Base-by-base conservation (phyloP, 1,284 basidiomycete species). In the Coriolopsis trogii region DNA sequence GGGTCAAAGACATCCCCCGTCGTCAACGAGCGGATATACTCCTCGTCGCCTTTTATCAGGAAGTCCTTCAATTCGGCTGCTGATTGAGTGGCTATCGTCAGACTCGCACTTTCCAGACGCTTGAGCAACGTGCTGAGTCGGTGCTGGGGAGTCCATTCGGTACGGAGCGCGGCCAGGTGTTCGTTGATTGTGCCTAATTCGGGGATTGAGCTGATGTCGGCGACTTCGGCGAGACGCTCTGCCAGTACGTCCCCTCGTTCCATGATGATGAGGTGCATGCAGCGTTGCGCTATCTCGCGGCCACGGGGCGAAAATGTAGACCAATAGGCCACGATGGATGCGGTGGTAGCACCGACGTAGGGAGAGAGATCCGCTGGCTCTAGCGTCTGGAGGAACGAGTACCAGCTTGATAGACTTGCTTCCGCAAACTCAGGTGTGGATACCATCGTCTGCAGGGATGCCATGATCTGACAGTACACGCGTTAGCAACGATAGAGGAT, bases 391-490 rank as follows among this genome's bases (percentile, higher is more conserved):
- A 98, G 75, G 70, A 98, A 97, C 16, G 75, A 77, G 49, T 81
- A 71, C 95, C 95, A 98, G 41, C 87, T 92, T 33, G 83, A 74
- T 2, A 99, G 77, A 0, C 93, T 91, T 4, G 87, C 85, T 51
- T 89, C 81, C 1, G 91, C 81, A 4, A 99, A 77, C 49, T 89
- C 87, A 0, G 81, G 79, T 8, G 88, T 77, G 36, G 77, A 73
- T 6, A 98, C 78, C 67, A 89, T 92, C 16, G 91, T 93, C 71
- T 98, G 96, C 36, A 99, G 80, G n/a, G 91, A 94, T 0, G 96
- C 94, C 88, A 99, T 94, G 61, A 99, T 89, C 93, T 97, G 25
- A 18, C 4, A 13, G 6, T 18, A 26, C 21, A 23, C 5, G 15
- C 4, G 16, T 20, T 7, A 44, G 18, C 26, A 9, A 29, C 12